Evolutionary conservation across 2,329 filamentous ascomycete genomes (phyloP), one percentile per base, ranked within the genome.

Genomic region (Aspergillus fumigatus): DNA sequence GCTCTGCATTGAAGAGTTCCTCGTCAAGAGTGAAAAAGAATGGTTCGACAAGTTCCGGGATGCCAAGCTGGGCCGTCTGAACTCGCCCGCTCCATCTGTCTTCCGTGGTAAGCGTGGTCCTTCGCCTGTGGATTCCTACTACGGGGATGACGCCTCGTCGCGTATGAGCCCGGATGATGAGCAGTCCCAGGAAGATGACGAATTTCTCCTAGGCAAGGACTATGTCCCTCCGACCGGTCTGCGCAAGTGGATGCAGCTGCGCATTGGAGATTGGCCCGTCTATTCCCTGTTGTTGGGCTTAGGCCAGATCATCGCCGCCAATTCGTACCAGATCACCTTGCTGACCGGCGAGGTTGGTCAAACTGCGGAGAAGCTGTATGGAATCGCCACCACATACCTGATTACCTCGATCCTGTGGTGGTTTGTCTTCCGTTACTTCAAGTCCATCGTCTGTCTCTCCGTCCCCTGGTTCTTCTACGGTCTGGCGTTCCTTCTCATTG

Each of bases 321-420:
- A 86, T 70, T 86, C 83, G 0, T 86, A 87, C 70, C 85, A 88
- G 67, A 84, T 88, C 65, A 86, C 84, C 1, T 77, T 88, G n/a
- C 76, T 88, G 19, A 84, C 83, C 0, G 85, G 85, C 19, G 80
- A 84, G 62, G 77, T 84, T 21, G 84, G 82, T 55, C 78, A 87
- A 66, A 79, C 80, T 0, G 82, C 84, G 2, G 68, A 73, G 32
- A 82, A 84, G 65, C 73, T 87, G 0, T 87, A 87, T 70, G 76
- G 78, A 49, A 81, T 86, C 41, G 83, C 83, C 0, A 79, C 75
- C 6, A 81, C 84, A 17, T 87, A 87, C 63, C 75, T 85, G 4
- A 73, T 75, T 19, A 79, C 81, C 5, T 85, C 84, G 0, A 70
- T 84, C 9, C 56, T 82, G 26, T 88, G 85, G 85, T 88, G 84